phyloP scores from a whole-genome alignment of 2,329 filamentous ascomycete genomes.

The Fusarium chuoi region DNA sequence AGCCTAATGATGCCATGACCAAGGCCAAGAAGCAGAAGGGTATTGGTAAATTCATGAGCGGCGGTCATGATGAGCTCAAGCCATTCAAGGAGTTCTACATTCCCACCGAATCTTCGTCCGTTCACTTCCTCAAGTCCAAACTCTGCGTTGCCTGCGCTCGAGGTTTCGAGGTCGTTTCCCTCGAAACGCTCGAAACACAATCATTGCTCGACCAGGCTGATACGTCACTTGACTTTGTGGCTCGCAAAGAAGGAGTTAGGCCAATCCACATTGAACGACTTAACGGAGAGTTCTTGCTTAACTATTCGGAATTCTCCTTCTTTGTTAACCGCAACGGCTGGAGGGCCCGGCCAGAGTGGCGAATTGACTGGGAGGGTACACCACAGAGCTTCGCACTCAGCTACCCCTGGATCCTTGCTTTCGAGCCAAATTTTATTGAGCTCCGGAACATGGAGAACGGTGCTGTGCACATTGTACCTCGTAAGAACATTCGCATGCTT shows the following conservation, averaged over 20 bases:
- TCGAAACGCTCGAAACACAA: conserved; percentile 98
- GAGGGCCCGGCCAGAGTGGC: conserved; percentile 95
- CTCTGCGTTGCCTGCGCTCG: conserved; percentile 95
- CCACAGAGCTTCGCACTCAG: conserved; percentile 93
- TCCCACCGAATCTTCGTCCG: conserved; percentile 95
- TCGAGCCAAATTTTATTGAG: conserved; percentile 97
- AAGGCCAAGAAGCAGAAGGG: conserved; percentile 97
- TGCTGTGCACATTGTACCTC: conserved; percentile 94
- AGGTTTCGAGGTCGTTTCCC: conserved; percentile 95
- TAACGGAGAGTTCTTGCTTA: conserved; percentile 95
- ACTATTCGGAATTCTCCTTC: conserved; percentile 99
- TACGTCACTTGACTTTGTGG: conserved; percentile 96
- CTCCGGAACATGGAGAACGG: conserved; percentile 94
- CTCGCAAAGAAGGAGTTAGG: conserved; percentile 90
- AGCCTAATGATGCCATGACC: conserved; percentile 93
- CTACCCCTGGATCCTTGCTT: conserved; percentile 96
- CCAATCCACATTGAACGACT: conserved; percentile 98
- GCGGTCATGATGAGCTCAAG: conserved; percentile 91
- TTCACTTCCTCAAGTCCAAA: conserved; percentile 97
- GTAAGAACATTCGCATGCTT: conserved; percentile 96
- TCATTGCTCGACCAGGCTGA: conserved; percentile 97
- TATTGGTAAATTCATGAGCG: conserved; percentile 94
- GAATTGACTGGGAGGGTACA: conserved; percentile 95
- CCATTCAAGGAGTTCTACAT: conserved; percentile 99
- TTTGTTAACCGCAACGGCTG: conserved; percentile 99